Evolutionary conservation across 345 rosid species (phyloP), one percentile per base, ranked within the genome.

Genomic region (Stellera chamaejasme): DNA sequence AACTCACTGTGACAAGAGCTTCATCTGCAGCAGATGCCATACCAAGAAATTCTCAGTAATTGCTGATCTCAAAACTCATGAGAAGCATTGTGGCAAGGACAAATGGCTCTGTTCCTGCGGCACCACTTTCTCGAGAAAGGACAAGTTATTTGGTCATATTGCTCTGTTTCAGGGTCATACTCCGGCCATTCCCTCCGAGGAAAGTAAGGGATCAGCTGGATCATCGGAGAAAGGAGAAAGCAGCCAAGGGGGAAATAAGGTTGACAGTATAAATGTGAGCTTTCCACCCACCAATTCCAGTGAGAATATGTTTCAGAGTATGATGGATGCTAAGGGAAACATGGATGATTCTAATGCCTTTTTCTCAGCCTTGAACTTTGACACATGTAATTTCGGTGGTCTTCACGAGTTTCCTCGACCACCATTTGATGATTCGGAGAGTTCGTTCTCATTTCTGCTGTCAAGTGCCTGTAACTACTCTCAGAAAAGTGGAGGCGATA

Each of bases 81-180:
- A 89, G 79, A 89, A 89, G 75, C 97, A 89, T 54, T 86, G 97
- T 53, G 97, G 97, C 57, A 82, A 79, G 73, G 87, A 86, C 69
- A 89, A 82, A 72, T 89, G 95, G 95, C 87, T 89, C 19, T 89
- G 97, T 62, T 89, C 97, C 13, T 89, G 97, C 13, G 92, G 97
- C 27, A 89, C 97, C 0, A 89, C 95, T 0, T 89, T 89, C 61
- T 89, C 97, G 1, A 77, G 97, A 78, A 89, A 89, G 80, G 97
- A 89, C 74, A 89, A 89, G 76, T 79, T 89, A 47, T 85, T 89
- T 32, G 97, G 97, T 49, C 97, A 89, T 67, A 83, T 89, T 54
- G 69, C 95, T 60, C 70, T 89, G 52, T 89, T 89, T 77, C 97
- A 89, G 52, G 97, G 97, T 59, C 97, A 89, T 62, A 85, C 95